Conservation (phyloP, 345 rosid genomes). For the Euphorbia peplus region DNA sequence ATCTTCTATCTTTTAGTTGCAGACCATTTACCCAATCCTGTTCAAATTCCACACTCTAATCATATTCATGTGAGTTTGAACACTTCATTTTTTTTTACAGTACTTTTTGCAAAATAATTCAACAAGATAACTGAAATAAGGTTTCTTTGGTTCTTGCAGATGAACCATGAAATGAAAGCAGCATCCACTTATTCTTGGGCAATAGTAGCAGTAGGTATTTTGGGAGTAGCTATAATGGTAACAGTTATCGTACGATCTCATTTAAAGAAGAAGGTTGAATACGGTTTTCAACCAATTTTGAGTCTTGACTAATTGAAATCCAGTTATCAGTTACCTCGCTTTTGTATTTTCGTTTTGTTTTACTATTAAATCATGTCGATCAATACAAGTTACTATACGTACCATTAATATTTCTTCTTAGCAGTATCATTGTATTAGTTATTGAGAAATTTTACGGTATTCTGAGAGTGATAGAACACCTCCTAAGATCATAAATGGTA, state of each 20-base stretch:
- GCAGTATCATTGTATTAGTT: too few species aligned
- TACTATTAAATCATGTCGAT: neutral
- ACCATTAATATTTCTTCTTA: too few species aligned
- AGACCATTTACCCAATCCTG: slow-evolving; percentile 38
- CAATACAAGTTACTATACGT: neutral
- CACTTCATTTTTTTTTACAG: neutral
- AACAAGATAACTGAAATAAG: neutral
- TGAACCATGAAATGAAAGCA: slow-evolving; percentile 10
- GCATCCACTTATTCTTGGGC: slow-evolving; percentile 8
- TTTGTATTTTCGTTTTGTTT: neutral
- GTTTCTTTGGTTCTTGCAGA: slow-evolving; percentile 19
- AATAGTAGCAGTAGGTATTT: slow-evolving; percentile 22
- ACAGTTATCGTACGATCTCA: slow-evolving; percentile 24
- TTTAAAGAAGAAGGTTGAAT: slow-evolving; percentile 30
- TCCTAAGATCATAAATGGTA: too few species aligned
- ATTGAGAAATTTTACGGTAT: too few species aligned
- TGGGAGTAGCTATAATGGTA: slow-evolving; percentile 20
- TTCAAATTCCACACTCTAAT: slow-evolving; percentile 6
- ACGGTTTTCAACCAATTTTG: slow-evolving; percentile 44
- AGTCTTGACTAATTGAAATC: slow-evolving; percentile 15
- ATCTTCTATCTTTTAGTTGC: slow-evolving; percentile 69
- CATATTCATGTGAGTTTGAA: slow-evolving; percentile 32
- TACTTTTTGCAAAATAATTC: neutral
- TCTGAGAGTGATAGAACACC: too few species aligned
- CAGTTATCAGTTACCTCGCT: neutral